Percentiles rank a stretch among this genome's conserved stretches.
These are phyloP conservation scores for Fusarium pininemorale DNA, from an alignment of 2,329 filamentous ascomycete genomes.

Conservation along the genomic window DNA sequence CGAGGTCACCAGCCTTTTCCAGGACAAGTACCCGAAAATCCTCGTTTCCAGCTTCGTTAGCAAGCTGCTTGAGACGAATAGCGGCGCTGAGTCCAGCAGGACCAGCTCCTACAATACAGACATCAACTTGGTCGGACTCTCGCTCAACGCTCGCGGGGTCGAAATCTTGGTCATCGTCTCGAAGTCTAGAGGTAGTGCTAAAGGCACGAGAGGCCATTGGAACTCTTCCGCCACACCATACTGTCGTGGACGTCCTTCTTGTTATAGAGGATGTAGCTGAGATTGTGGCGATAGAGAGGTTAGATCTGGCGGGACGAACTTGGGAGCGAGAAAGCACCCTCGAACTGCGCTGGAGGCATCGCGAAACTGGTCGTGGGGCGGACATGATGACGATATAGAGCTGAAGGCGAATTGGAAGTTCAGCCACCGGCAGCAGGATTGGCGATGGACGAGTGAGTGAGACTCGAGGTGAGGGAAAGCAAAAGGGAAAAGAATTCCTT, in stretches of 20 bases:
- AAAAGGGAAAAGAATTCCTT: background rate
- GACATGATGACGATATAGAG: conserved; percentile 43
- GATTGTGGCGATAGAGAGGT: conserved; percentile 36
- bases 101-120: conserved; percentile 96
- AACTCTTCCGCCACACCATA: conserved; percentile 29
- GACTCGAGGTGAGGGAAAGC: background rate
- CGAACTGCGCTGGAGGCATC: conserved; percentile 52
- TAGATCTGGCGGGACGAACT: conserved; percentile 40
- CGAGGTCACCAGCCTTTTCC: conserved; percentile 94
- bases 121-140: conserved; percentile 92
- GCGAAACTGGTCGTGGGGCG: conserved; percentile 50
- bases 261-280: conserved; percentile 22
- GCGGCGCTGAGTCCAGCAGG: conserved; percentile 92
- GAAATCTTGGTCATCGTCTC: conserved; percentile 62
- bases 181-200: conserved; percentile 45
- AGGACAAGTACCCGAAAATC: conserved; percentile 92
- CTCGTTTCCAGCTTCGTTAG: conserved; percentile 93
- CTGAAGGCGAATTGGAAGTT: conserved; percentile 7
- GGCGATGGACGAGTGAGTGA: background rate
- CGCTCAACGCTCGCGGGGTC: conserved; percentile 78
- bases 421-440: conserved; percentile 40
- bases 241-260: conserved; percentile 20
- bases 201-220: conserved; percentile 47
- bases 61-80: conserved; percentile 93
- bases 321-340: conserved; percentile 45